A percentile compares a stretch with the other conserved stretches of the same genome.
Conservation (phyloP, 768 basidiomycete species). For the Mycena albidolilacea region DNA sequence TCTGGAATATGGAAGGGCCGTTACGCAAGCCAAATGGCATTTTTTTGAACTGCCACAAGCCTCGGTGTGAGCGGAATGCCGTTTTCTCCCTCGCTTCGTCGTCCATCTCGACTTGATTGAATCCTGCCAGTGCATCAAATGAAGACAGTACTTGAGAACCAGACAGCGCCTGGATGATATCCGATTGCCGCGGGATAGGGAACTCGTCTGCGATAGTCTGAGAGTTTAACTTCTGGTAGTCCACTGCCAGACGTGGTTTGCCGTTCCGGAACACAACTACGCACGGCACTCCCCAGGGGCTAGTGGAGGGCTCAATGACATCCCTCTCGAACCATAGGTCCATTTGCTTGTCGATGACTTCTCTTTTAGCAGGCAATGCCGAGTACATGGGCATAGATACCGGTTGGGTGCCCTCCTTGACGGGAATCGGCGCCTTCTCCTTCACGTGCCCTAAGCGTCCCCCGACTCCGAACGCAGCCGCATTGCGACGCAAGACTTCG, state of each 20-base stretch:
- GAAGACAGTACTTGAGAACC: background rate
- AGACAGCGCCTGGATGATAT: background rate
- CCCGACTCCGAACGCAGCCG: no score
- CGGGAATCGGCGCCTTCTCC: no score
- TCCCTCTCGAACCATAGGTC: no score
- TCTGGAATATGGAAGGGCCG: slow-evolving; percentile 26
- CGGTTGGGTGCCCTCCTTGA: no score
- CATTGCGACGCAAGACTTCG: no score
- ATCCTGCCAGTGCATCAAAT: background rate
- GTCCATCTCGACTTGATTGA: background rate
- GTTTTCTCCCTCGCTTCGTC: slow-evolving; percentile 41
- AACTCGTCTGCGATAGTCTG: background rate
- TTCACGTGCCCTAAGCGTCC: no score
- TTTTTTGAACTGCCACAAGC: slow-evolving; percentile 47
- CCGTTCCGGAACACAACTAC: slow-evolving; percentile 39
- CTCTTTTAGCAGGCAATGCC: no score
- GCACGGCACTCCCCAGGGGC: no score
- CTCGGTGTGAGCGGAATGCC: slow-evolving; percentile 49
- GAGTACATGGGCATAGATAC: no score
- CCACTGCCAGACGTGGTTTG: slow-evolving; percentile 54
- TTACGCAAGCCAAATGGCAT: slow-evolving; percentile 22
- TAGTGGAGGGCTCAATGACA: no score
- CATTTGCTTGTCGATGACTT: no score
- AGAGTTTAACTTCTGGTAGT: slow-evolving; percentile 43
- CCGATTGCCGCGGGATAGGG: background rate